Conservation (phyloP, 2,329 filamentous ascomycete genomes). For the Aureobasidium sp. region DNA sequence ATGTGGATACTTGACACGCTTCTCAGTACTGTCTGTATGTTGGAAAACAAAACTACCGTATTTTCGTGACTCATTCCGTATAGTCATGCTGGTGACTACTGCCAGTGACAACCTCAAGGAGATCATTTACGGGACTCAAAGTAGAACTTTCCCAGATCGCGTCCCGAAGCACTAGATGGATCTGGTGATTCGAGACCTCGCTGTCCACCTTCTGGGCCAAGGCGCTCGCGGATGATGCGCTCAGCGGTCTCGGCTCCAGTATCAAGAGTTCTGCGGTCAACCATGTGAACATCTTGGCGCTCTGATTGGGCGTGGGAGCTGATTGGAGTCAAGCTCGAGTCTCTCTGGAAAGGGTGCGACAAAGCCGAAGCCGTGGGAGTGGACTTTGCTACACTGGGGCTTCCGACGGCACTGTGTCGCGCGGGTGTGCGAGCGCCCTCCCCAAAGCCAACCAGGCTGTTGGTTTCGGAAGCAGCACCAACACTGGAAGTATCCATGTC, state of each 20-base stretch:
- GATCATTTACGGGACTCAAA: conserved; percentile 40
- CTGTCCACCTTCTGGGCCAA: conserved; percentile 33
- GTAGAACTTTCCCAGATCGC: conserved; percentile 48
- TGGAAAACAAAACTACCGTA: background rate
- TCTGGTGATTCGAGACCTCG: conserved; percentile 35
- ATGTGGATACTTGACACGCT: background rate
- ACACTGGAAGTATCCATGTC: conserved; percentile 48
- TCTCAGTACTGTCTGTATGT: too few relatives aligned
- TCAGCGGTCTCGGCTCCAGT: conserved; percentile 48
- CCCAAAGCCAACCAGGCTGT: conserved; percentile 81
- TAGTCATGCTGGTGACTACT: background rate
- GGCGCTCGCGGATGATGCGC: conserved; percentile 52
- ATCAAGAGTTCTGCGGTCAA: conserved; percentile 34
- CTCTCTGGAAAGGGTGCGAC: conserved; percentile 25
- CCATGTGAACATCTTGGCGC: conserved; percentile 33
- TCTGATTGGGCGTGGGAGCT: conserved; percentile 21
- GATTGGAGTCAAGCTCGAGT: conserved; percentile 25
- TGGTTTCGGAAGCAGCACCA: conserved; percentile 75
- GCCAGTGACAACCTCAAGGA: too few relatives aligned
- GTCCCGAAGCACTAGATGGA: conserved; percentile 23
- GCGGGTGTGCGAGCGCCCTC: conserved; percentile 64
- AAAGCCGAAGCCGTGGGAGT: conserved; percentile 9
- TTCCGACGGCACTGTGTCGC: conserved; percentile 62
- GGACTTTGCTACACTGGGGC: conserved; percentile 50
- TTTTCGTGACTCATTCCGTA: background rate